These are phyloP conservation scores for Fusarium luffae DNA, from an alignment of 2,329 filamentous ascomycete species.

Conservation along the genomic window DNA sequence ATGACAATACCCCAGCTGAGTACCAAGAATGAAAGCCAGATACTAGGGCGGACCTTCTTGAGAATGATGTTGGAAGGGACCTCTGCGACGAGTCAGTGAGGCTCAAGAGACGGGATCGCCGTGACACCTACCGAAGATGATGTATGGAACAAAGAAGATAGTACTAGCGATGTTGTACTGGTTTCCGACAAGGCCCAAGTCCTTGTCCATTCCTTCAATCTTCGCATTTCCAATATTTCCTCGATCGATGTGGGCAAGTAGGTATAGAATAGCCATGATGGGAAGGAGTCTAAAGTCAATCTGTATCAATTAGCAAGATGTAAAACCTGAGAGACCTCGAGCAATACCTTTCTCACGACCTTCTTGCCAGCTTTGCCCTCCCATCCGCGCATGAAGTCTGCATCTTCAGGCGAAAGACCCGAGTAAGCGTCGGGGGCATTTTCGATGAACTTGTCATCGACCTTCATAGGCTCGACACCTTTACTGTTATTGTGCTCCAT, in stretches of 20 bases:
- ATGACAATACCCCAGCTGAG: slow-evolving; percentile 58
- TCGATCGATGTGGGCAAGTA: slow-evolving; percentile 35
- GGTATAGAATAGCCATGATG: slow-evolving; percentile 31
- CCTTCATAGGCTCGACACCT: neutral
- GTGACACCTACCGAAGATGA: slow-evolving; percentile 44
- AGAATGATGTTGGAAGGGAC: slow-evolving; percentile 51
- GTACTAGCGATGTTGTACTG: slow-evolving; percentile 63
- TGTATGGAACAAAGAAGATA: slow-evolving; percentile 68
- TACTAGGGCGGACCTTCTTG: slow-evolving; percentile 50
- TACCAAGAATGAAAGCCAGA: slow-evolving; percentile 50
- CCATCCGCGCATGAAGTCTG: slow-evolving; percentile 28
- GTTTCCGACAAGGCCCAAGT: slow-evolving; percentile 61
- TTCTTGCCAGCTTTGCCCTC: slow-evolving; percentile 26
- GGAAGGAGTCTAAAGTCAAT: slow-evolving; percentile 35
- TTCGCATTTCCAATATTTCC: slow-evolving; percentile 44
- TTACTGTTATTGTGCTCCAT: neutral
- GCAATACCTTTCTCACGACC: slow-evolving; percentile 33
- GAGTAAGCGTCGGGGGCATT: slow-evolving; percentile 35
- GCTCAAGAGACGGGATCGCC: too few species aligned
- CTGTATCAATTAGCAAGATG: neutral
- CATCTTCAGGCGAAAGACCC: slow-evolving; percentile 35
- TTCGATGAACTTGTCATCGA: slow-evolving; percentile 8
- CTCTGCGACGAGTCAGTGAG: slow-evolving; percentile 47
- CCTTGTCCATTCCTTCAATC: slow-evolving; percentile 56
- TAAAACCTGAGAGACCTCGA: too few species aligned